Evolutionary conservation across 2,329 filamentous ascomycete species (phyloP).

Genomic region (Ceratocystis albifundus): DNA sequence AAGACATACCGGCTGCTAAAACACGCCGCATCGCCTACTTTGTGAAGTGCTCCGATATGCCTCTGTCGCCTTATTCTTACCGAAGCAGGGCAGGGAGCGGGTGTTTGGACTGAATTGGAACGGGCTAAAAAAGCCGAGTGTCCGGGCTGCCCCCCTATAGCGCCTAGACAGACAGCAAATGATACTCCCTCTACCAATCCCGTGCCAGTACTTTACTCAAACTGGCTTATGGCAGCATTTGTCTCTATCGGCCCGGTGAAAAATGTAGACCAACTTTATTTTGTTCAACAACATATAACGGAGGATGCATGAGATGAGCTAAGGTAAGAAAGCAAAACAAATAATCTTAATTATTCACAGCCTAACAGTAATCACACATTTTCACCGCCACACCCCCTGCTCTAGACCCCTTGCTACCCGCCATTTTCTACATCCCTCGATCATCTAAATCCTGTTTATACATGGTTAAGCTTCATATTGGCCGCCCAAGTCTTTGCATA

Average conservation of each 20-base stretch:
- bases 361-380: background rate
- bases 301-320: background rate
- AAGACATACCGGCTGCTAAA: slow-evolving; percentile 8
- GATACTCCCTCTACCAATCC: background rate
- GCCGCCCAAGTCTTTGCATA: background rate
- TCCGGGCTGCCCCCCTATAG: background rate
- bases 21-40: slow-evolving; percentile 4
- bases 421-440: background rate
- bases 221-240: background rate
- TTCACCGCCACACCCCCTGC: background rate
- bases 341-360: background rate
- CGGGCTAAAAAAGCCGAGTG: background rate
- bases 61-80: background rate
- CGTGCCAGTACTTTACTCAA: background rate
- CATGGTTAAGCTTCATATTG: slow-evolving; percentile 1
- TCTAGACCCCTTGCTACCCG: background rate
- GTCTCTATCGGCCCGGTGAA: background rate
- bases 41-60: background rate
- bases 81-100: background rate
- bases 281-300: background rate
- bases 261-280: background rate
- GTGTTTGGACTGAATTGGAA: background rate
- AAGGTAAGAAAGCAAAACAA: background rate
- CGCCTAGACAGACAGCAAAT: background rate
- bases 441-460: background rate